Evolutionary conservation across 148 eudicot species (phyloP).

Genomic region (Chenopodium suecicum): DNA sequence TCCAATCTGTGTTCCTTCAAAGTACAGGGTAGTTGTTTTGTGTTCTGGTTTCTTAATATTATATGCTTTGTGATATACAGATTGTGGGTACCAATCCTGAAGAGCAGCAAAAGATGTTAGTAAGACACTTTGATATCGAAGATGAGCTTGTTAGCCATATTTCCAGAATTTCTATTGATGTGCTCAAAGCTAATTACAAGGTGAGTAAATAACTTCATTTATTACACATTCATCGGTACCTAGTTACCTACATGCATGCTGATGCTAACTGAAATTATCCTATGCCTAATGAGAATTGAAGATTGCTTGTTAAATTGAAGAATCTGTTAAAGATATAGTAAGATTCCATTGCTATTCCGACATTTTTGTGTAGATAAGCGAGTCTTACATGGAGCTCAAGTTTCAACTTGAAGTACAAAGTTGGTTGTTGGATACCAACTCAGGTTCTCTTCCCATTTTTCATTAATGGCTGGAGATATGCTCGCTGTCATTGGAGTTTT

Average conservation of each 20-base stretch:
- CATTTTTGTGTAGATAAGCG: constrained; percentile 12
- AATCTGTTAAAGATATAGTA: constrained; percentile 63
- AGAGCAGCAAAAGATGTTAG: constrained; percentile 90
- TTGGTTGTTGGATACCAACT: background rate
- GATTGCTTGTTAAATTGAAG: constrained; percentile 61
- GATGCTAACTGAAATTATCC: constrained; percentile 2
- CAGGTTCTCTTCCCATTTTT: background rate
- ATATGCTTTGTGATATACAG: constrained; percentile 33
- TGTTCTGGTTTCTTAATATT: background rate
- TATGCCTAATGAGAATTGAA: constrained; percentile 67
- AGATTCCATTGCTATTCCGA: constrained; percentile 11
- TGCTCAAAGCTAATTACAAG: constrained; percentile 69
- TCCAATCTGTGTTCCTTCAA: constrained; percentile 76
- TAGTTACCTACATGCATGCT: background rate
- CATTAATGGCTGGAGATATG: background rate
- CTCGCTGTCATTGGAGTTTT: background rate
- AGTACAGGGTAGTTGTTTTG: constrained; percentile 25
- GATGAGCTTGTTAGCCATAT: constrained; percentile 95
- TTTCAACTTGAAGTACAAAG: background rate
- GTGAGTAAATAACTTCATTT: constrained; percentile 30
- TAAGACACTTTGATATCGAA: constrained; percentile 79
- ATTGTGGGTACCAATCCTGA: constrained; percentile 70
- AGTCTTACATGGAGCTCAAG: background rate
- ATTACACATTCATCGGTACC: background rate
- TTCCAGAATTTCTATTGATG: constrained; percentile 74